Conservation (phyloP, 2,329 filamentous ascomycete species). For the Elsinoe fawcettii region DNA sequence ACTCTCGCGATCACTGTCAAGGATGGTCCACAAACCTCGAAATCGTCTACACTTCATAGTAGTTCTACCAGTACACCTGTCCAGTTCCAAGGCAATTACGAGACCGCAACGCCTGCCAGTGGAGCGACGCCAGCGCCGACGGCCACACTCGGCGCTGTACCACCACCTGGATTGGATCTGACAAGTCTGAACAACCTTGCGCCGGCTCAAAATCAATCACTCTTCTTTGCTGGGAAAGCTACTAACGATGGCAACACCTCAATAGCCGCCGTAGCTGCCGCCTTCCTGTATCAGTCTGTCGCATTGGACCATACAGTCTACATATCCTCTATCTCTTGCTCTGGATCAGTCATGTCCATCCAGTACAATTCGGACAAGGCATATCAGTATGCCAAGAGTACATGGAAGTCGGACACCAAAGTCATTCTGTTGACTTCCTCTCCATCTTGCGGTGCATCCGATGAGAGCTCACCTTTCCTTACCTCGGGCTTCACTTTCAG, state of each 20-base stretch:
- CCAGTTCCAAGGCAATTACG: background rate
- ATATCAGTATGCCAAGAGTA: constrained; percentile 6
- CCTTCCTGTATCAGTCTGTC: constrained; percentile 18
- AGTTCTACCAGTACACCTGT: background rate
- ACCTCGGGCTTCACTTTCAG: constrained; percentile 16
- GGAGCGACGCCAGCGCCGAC: constrained; percentile 1
- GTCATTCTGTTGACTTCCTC: constrained; percentile 16
- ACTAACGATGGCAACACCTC: background rate
- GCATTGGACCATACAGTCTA: constrained; percentile 18
- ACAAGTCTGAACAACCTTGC: constrained; percentile 13
- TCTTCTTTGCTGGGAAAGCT: constrained; percentile 12
- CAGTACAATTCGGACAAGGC: constrained; percentile 15
- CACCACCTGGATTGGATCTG: constrained; percentile 13
- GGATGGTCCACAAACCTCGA: background rate
- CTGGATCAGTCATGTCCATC: constrained; percentile 12
- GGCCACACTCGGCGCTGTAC: constrained; percentile 8
- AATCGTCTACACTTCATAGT: background rate
- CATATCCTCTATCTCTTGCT: constrained; percentile 16
- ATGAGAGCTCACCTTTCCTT: constrained; percentile 16
- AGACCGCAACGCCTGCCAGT: background rate
- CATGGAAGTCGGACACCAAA: constrained; percentile 15
- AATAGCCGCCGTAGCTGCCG: constrained; percentile 8
- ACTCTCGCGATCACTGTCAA: background rate
- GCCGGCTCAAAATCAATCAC: background rate
- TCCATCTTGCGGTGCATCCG: constrained; percentile 13